Conservation (phyloP, 2,329 filamentous ascomycete species). For the Hymenoscyphus salicellus region DNA sequence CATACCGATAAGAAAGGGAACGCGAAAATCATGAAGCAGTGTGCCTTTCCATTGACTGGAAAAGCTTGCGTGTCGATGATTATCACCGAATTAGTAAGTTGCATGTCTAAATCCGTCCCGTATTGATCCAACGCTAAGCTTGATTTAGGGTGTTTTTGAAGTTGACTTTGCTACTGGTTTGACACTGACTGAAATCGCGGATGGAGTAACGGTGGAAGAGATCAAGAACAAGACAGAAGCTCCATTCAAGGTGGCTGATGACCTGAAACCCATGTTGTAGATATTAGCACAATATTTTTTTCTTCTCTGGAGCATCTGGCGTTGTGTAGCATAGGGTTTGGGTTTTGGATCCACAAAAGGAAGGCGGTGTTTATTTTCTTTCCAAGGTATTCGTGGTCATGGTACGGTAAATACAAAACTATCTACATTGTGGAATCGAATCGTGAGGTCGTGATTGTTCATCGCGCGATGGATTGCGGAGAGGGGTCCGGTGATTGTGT, state of each 20-base stretch:
- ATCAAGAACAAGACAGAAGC: constrained; percentile 84
- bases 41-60: constrained; percentile 89
- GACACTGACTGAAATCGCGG: constrained; percentile 80
- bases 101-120: too few species aligned
- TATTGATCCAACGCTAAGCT: constrained; percentile 14
- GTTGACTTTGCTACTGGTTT: constrained; percentile 80
- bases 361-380: background rate
- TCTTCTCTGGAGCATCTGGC: constrained; percentile 7
- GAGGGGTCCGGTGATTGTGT: background rate
- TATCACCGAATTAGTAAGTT: constrained; percentile 75
- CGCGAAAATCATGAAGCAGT: constrained; percentile 92
- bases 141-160: constrained; percentile 57
- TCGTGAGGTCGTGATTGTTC: background rate
- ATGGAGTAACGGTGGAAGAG: constrained; percentile 86
- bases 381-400: background rate
- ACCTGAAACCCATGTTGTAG: constrained; percentile 74
- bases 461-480: background rate
- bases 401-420: background rate
- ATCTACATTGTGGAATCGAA: background rate
- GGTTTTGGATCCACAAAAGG: background rate
- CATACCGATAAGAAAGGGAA: constrained; percentile 95
- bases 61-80: constrained; percentile 84
- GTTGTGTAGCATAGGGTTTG: constrained; percentile 16
- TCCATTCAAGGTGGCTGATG: constrained; percentile 75
- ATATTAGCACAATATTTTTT: background rate